Percentiles rank a stretch among this genome's conserved stretches.
Conservation (phyloP, 495 filamentous ascomycete genomes). For the Talaromyces borbonicus region DNA sequence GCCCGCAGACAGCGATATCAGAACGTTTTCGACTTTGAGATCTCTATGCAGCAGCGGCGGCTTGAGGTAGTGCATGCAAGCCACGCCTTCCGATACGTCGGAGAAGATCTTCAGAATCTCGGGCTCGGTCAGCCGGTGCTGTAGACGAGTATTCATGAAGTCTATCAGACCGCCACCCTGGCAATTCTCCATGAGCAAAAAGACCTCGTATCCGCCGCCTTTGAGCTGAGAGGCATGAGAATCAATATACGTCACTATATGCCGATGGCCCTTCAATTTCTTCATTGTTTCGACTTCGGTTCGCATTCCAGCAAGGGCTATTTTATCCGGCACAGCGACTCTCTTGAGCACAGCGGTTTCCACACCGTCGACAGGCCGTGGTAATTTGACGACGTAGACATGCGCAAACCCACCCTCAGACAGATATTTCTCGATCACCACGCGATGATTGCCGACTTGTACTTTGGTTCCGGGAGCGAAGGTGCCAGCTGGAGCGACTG, state of each 20-base stretch:
- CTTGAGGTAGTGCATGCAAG: conserved; percentile 97
- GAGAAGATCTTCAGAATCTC: conserved; percentile 96
- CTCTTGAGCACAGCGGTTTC: conserved; percentile 87
- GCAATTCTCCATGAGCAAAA: conserved; percentile 93
- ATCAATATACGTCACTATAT: conserved; percentile 97
- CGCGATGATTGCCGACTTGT: conserved; percentile 84
- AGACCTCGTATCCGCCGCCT: conserved; percentile 93
- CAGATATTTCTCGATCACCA: conserved; percentile 95
- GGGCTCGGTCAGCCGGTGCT: conserved; percentile 93
- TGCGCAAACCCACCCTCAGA: conserved; percentile 98
- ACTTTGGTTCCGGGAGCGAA: conserved; percentile 92
- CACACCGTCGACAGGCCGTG: conserved; percentile 65
- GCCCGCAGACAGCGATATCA: conserved; percentile 61
- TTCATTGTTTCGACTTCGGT: conserved; percentile 99
- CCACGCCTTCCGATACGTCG: conserved; percentile 90
- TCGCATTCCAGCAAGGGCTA: conserved; percentile 87
- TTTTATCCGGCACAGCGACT: conserved; percentile 95
- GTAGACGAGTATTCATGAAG: conserved; percentile 97
- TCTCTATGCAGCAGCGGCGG: conserved; percentile 89
- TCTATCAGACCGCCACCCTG: conserved; percentile 86
- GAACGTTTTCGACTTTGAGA: conserved; percentile 95
- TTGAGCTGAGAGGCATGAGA: conserved; percentile 91
- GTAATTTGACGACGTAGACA: conserved; percentile 89
- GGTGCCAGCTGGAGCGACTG: conserved; percentile 65
- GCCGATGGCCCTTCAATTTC: conserved; percentile 87